Percentiles rank a stretch among this genome's conserved stretches.
Conservation (phyloP, 176 grass and related monocot genomes). For the Tillandsia fasciculata region DNA sequence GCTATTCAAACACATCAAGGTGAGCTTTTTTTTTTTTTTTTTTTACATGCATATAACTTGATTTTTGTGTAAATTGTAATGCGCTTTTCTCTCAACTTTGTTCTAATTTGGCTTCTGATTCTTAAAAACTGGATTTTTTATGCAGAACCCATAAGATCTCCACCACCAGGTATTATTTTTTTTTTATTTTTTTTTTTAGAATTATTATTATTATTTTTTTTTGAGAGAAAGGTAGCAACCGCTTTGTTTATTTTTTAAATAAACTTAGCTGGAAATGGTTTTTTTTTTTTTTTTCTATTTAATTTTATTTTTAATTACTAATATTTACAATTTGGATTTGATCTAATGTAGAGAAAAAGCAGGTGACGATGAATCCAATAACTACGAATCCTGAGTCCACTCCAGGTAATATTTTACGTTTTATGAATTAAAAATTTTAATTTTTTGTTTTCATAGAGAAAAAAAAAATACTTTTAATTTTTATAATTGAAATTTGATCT, state of each 20-base stretch:
- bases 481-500: conserved; percentile 11
- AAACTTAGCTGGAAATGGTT: too few species aligned
- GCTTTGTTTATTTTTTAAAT: too few species aligned
- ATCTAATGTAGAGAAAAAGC: conserved; percentile 32
- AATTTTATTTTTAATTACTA: conserved; percentile 21
- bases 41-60: too few species aligned
- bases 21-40: too few species aligned
- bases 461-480: neutral
- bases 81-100: neutral
- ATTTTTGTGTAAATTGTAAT: neutral
- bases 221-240: too few species aligned
- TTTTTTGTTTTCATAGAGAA: neutral
- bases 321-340: conserved; percentile 16
- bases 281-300: too few species aligned
- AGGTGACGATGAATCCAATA: conserved; percentile 26
- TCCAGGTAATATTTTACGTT: conserved; percentile 25
- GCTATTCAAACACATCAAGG: too few species aligned
- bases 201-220: neutral
- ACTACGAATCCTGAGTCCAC: conserved; percentile 19
- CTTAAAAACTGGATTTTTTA: conserved; percentile 1
- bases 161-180: conserved; percentile 28
- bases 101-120: conserved; percentile 1
- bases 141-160: conserved; percentile 23
- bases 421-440: too few species aligned
- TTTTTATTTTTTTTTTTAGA: neutral